phyloP scores from a whole-genome alignment of 2,329 filamentous ascomycete species.

The Stagonosporopsis chrysanthemi region DNA sequence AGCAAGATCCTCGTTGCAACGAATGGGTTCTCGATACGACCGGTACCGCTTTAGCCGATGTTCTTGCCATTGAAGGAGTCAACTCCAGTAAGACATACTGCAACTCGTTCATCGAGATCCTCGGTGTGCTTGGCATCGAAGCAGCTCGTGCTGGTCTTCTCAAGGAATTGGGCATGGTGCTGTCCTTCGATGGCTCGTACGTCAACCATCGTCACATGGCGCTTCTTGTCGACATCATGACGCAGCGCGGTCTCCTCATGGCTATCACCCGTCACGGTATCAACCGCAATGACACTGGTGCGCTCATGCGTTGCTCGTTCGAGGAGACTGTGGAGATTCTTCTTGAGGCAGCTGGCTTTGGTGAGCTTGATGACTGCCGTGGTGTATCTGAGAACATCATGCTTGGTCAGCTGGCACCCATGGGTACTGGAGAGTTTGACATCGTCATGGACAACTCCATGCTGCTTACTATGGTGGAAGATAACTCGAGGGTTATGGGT shows the following conservation, averaged over 20 bases:
- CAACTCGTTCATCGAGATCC: constrained; percentile 94
- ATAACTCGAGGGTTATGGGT: constrained; percentile 76
- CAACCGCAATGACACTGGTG: constrained; percentile 96
- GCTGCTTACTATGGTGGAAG: constrained; percentile 92
- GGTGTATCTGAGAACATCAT: constrained; percentile 99
- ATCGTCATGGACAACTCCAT: constrained; percentile 92
- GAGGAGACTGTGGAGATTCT: constrained; percentile 99
- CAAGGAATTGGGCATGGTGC: constrained; percentile 86
- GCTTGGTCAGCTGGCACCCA: constrained; percentile 94
- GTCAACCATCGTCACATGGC: constrained; percentile 98
- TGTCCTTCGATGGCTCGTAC: constrained; percentile 98
- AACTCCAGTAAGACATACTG: constrained; percentile 87
- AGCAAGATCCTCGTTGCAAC: constrained; percentile 76
- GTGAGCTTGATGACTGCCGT: constrained; percentile 95
- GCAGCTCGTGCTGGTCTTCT: constrained; percentile 87
- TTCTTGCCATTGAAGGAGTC: constrained; percentile 86
- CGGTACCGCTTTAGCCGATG: constrained; percentile 84
- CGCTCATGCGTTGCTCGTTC: constrained; percentile 98
- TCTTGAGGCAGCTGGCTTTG: constrained; percentile 90
- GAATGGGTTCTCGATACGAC: constrained; percentile 98
- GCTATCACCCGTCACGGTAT: constrained; percentile 98
- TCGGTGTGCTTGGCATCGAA: constrained; percentile 95
- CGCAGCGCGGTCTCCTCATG: constrained; percentile 89
- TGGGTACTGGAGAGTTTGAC: constrained; percentile 96
- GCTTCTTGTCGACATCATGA: constrained; percentile 97